These are phyloP conservation scores for Alternaria angustiovoidea DNA, from an alignment of 2,329 filamentous ascomycete genomes.

Conservation along the genomic window DNA sequence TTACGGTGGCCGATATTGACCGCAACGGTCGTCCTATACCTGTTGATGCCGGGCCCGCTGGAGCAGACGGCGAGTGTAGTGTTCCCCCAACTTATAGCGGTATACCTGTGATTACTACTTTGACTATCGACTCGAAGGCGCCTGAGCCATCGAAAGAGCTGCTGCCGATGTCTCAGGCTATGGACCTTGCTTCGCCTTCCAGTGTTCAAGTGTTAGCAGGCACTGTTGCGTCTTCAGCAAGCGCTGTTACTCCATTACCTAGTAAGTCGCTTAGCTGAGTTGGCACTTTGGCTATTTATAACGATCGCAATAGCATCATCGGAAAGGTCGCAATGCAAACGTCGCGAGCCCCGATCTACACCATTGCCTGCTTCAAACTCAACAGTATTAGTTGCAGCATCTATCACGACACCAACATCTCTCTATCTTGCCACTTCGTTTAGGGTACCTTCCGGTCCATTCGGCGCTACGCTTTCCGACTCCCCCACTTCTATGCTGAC, in stretches of 20 bases:
- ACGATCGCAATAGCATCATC: not conserved
- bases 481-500: not conserved
- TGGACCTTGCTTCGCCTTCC: not conserved
- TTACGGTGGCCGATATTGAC: slow-evolving; percentile 17
- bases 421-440: not conserved
- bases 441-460: not conserved
- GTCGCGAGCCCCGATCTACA: not conserved
- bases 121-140: not conserved
- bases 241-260: not conserved
- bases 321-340: not conserved
- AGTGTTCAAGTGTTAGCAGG: not conserved
- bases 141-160: not conserved
- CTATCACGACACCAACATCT: not conserved
- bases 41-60: slow-evolving; percentile 7
- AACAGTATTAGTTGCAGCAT: not conserved
- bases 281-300: not conserved
- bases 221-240: not conserved
- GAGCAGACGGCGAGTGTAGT: slow-evolving; percentile 4
- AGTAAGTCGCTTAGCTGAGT: not conserved
- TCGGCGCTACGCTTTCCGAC: not conserved
- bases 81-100: not conserved
- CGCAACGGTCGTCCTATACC: slow-evolving; percentile 10
- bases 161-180: not conserved
- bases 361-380: not conserved
- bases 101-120: not conserved